A percentile compares a stretch with the other conserved stretches of the same genome.
Conservation (phyloP, 2,329 filamentous ascomycete genomes). For the Colletotrichum tabaci region DNA sequence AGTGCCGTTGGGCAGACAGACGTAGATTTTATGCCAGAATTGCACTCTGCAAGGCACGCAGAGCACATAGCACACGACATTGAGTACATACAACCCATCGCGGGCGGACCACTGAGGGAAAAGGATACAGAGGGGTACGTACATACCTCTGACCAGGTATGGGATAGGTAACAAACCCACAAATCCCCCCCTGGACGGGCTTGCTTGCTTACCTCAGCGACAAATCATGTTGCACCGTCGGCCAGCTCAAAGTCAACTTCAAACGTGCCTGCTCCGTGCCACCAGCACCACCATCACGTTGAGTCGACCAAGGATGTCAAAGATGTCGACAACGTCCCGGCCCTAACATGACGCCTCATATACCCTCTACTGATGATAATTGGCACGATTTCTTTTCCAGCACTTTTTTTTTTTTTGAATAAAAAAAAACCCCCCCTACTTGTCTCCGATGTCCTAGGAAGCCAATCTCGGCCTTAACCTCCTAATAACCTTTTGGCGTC, state of each 20-base stretch:
- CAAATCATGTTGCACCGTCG: conserved; percentile 48
- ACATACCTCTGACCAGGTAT: background rate
- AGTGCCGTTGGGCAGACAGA: background rate
- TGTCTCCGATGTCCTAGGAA: conserved; percentile 2
- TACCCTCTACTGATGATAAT: conserved; percentile 39
- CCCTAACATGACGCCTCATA: conserved; percentile 35
- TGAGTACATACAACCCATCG: conserved; percentile 2
- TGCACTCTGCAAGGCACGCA: conserved; percentile 18
- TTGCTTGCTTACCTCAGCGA: conserved; percentile 45
- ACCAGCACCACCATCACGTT: conserved; percentile 38
- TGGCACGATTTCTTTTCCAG: conserved; percentile 6
- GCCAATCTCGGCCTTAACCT: background rate
- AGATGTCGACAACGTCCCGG: conserved; percentile 14
- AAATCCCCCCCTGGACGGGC: conserved; percentile 43
- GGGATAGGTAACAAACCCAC: conserved; percentile 20
- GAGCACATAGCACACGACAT: conserved; percentile 1
- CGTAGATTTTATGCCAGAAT: conserved; percentile 2
- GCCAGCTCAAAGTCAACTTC: conserved; percentile 58
- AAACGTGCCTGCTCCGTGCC: conserved; percentile 54
- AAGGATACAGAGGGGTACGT: conserved; percentile 5
- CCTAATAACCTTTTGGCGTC: background rate
- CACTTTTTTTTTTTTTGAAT: too few species aligned
- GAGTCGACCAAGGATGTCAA: conserved; percentile 40
- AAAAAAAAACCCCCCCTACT: background rate
- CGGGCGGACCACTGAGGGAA: background rate